Evolutionary conservation across 345 rosid genomes (phyloP).

Genomic region (Citrus hindsii): DNA sequence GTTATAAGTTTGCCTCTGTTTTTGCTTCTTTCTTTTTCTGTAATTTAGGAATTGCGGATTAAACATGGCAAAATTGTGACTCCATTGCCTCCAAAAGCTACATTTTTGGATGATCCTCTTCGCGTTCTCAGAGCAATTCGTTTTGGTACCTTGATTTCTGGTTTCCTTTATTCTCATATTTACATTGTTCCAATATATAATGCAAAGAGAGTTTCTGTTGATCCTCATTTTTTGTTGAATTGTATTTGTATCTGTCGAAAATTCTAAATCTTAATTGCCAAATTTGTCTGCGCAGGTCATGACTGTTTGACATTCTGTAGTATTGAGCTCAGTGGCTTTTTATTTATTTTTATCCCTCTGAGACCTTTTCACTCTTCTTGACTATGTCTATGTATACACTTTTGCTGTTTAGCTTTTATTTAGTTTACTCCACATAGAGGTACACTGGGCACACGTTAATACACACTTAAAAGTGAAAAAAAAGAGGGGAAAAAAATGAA

Average conservation of each 20-base stretch:
- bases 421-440: not conserved
- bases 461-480: not conserved
- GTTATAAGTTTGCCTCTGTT: not conserved
- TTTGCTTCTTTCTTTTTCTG: not conserved
- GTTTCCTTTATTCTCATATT: not conserved
- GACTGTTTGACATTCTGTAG: not conserved
- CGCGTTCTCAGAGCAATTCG: slow-evolving; percentile 97
- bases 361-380: not conserved
- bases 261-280: not conserved
- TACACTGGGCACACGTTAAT: not conserved
- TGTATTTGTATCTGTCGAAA: not conserved
- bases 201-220: not conserved
- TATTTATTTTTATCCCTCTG: not conserved
- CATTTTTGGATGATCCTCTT: slow-evolving; percentile 94
- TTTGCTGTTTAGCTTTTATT: not conserved
- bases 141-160: slow-evolving; percentile 54
- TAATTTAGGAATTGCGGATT: slow-evolving; percentile 68
- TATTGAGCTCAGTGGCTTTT: not conserved
- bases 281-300: not conserved
- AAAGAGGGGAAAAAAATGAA: not conserved
- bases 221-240: not conserved
- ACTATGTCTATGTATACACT: not conserved
- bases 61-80: slow-evolving; percentile 82
- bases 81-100: slow-evolving; percentile 80
- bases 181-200: not conserved